Evolutionary conservation across 2,329 filamentous ascomycete genomes (phyloP).

Genomic region (Paecilomyces sp.): DNA sequence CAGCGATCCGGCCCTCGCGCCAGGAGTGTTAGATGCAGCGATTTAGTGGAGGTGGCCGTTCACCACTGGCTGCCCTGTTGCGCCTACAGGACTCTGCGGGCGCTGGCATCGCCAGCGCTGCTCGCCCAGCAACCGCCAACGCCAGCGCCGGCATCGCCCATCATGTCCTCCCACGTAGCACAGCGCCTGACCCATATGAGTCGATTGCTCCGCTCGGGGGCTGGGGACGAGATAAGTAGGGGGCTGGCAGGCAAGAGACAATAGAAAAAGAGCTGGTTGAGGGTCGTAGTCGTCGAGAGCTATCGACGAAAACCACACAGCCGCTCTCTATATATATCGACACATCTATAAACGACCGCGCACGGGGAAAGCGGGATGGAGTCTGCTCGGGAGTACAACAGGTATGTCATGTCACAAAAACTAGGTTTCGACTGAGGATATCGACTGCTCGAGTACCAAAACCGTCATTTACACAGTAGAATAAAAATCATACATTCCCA

Average conservation of each 20-base stretch:
- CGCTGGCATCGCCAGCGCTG: background rate
- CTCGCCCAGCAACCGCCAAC: background rate
- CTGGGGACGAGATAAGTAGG: background rate
- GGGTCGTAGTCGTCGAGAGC: background rate
- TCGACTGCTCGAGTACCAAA: too few relatives aligned
- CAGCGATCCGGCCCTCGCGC: background rate
- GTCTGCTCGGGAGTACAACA: constrained; percentile 23
- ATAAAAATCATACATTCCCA: background rate
- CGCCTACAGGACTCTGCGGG: background rate
- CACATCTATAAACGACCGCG: background rate
- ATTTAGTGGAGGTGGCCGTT: background rate
- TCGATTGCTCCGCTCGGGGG: background rate
- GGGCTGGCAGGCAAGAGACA: background rate
- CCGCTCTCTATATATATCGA: background rate
- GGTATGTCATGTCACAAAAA: constrained; percentile 15
- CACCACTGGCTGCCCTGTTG: background rate
- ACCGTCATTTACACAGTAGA: background rate
- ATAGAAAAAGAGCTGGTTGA: background rate
- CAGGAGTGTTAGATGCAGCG: background rate
- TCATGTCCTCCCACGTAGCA: background rate
- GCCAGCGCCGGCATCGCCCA: background rate
- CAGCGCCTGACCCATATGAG: background rate
- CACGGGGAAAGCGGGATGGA: constrained; percentile 14
- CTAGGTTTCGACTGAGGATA: background rate
- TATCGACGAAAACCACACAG: background rate